Conservation (phyloP, 2,329 filamentous ascomycete genomes). For the Apiospora malaysiana region DNA sequence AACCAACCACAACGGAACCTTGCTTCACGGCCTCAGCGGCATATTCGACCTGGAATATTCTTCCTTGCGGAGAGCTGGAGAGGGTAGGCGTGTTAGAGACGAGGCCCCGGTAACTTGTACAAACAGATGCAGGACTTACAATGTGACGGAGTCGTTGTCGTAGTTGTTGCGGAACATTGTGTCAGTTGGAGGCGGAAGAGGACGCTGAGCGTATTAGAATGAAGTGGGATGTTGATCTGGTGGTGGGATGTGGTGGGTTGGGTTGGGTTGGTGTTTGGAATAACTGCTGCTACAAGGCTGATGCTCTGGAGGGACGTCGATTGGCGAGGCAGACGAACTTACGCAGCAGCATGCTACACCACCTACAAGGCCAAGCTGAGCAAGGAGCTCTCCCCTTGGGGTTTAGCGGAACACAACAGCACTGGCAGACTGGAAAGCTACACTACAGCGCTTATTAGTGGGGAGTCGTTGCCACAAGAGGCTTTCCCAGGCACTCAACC, state of each 20-base stretch:
- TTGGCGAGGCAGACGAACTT: constrained; percentile 17
- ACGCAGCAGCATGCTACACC: constrained; percentile 1
- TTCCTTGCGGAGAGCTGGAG: constrained; percentile 91
- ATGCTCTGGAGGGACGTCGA: constrained; percentile 12
- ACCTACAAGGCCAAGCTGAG: constrained; percentile 5
- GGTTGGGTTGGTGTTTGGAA: constrained; percentile 1
- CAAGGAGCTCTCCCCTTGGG: constrained; percentile 12
- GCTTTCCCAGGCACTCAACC: not conserved
- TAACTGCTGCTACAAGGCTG: constrained; percentile 8
- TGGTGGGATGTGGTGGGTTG: not conserved
- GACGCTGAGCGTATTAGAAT: not conserved
- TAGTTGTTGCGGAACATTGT: constrained; percentile 99
- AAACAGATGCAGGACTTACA: constrained; percentile 64
- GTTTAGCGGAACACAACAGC: constrained; percentile 10
- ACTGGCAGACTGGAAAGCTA: not conserved
- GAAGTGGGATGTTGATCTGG: not conserved
- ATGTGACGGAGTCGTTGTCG: constrained; percentile 99
- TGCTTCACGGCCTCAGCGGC: constrained; percentile 98
- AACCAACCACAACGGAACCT: constrained; percentile 94
- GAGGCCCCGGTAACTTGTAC: constrained; percentile 12
- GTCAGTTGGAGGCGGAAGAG: constrained; percentile 33
- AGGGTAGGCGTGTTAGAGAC: constrained; percentile 28
- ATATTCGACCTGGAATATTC: constrained; percentile 99
- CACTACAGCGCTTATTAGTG: constrained; percentile 12
- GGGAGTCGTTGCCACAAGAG: not conserved